Conservation (phyloP, 331 rosid genomes). For the Malus hybrid region DNA sequence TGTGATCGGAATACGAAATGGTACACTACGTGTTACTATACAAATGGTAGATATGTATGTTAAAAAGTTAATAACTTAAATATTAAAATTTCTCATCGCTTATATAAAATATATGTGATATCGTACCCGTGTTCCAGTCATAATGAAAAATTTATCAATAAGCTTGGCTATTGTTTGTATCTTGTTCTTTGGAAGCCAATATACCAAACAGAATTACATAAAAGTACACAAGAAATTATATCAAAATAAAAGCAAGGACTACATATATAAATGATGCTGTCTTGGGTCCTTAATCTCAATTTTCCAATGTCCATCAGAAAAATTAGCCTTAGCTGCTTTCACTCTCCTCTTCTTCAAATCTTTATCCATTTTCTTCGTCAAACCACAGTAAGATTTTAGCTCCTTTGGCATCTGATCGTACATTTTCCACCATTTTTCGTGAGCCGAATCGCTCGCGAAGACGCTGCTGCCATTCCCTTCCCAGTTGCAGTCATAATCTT, state of each 20-base stretch:
- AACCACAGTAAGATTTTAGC: slow-evolving; percentile 45
- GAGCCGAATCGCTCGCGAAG: slow-evolving; percentile 62
- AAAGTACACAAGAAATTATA: background rate
- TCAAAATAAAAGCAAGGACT: background rate
- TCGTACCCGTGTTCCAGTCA: background rate
- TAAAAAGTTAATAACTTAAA: too few relatives aligned
- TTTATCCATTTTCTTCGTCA: slow-evolving; percentile 37
- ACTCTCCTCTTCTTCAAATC: slow-evolving; percentile 33
- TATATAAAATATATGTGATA: background rate
- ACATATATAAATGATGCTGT: slow-evolving; percentile 4
- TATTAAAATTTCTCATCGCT: too few relatives aligned
- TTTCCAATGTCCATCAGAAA: slow-evolving; percentile 54
- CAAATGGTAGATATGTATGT: too few relatives aligned
- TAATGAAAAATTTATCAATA: background rate
- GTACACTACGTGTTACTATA: too few relatives aligned
- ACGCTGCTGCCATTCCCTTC: slow-evolving; percentile 28
- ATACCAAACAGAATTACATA: background rate
- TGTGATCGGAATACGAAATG: too few relatives aligned
- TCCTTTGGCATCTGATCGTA: slow-evolving; percentile 52
- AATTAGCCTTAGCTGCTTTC: slow-evolving; percentile 33
- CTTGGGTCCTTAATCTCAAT: slow-evolving; percentile 52
- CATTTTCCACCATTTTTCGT: slow-evolving; percentile 63
- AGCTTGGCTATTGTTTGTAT: too few relatives aligned
- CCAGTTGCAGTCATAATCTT: slow-evolving; percentile 88
- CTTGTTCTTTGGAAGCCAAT: background rate